These are phyloP conservation scores for Cladobotryum protrusum DNA, from an alignment of 2,329 filamentous ascomycete species.

Conservation along the genomic window DNA sequence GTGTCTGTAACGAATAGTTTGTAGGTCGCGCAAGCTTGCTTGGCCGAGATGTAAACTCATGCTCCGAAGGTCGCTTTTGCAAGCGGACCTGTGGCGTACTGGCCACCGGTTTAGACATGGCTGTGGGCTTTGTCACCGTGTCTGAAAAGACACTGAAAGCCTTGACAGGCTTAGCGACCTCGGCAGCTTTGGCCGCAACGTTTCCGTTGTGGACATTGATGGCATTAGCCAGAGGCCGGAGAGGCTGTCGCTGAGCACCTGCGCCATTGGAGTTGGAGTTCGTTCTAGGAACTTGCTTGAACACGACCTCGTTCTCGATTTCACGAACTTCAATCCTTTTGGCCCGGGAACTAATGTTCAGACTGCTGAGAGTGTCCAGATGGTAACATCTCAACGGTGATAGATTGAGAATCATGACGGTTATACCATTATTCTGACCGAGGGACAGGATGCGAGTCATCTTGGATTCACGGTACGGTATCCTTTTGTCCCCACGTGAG, in stretches of 20 bases:
- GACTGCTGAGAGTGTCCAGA: conserved; percentile 83
- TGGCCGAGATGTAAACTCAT: conserved; percentile 35
- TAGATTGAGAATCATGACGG: conserved; percentile 93
- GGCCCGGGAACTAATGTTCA: conserved; percentile 91
- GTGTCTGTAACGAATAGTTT: conserved; percentile 10
- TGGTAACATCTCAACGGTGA: conserved; percentile 90
- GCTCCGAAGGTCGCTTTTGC: conserved; percentile 39
- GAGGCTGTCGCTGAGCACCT: conserved; percentile 60
- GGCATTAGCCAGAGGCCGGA: conserved; percentile 69
- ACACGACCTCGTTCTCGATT: conserved; percentile 91
- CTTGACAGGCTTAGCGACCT: conserved; percentile 65
- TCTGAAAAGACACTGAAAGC: conserved; percentile 85
- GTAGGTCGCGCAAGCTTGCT: conserved; percentile 41
- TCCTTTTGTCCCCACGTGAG: conserved; percentile 64
- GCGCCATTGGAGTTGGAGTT: conserved; percentile 31
- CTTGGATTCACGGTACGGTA: conserved; percentile 92
- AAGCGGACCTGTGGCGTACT: conserved; percentile 30
- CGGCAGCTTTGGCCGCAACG: conserved; percentile 32
- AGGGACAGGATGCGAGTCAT: conserved; percentile 93
- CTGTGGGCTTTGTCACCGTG: conserved; percentile 44
- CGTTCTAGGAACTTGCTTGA: conserved; percentile 64
- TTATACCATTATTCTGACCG: conserved; percentile 91
- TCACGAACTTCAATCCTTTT: conserved; percentile 96
- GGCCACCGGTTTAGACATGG: conserved; percentile 26
- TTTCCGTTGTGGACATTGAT: conserved; percentile 64